These are phyloP conservation scores for Graphium sp. DNA, from an alignment of 2,329 filamentous ascomycete species.

Conservation along the genomic window DNA sequence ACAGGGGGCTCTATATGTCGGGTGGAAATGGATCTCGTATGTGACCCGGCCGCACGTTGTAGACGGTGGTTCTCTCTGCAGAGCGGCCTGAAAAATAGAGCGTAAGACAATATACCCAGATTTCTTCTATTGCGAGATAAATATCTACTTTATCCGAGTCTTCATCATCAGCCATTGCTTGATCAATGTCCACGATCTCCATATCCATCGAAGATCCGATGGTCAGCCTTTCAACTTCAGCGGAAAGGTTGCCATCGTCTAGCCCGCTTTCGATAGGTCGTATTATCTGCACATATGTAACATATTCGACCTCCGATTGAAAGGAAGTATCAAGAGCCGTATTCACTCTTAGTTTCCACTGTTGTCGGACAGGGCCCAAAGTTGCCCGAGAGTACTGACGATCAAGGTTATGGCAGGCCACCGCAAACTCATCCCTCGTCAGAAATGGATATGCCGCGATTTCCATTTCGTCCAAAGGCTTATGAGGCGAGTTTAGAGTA, in stretches of 20 bases:
- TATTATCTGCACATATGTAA: conserved; percentile 39
- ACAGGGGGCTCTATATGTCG: conserved; percentile 58
- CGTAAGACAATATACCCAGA: conserved; percentile 4
- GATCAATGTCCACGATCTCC: conserved; percentile 14
- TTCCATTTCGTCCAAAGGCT: conserved; percentile 18
- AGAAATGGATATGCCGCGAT: conserved; percentile 45
- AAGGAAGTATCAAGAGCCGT: conserved; percentile 30
- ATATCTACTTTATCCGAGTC: conserved; percentile 30
- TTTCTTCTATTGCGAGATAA: conserved; percentile 1
- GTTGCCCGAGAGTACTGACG: conserved; percentile 39
- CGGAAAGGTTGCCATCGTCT: conserved; percentile 26
- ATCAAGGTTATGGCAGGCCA: conserved; percentile 47
- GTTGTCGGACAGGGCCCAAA: conserved; percentile 32
- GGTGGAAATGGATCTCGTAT: conserved; percentile 62
- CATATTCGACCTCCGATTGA: conserved; percentile 21
- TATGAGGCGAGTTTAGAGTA: neutral
- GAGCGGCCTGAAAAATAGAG: conserved; percentile 17
- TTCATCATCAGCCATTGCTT: conserved; percentile 31
- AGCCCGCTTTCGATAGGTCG: conserved; percentile 27
- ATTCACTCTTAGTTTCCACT: conserved; percentile 37
- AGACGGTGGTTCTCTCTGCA: conserved; percentile 14
- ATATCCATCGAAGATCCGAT: conserved; percentile 13
- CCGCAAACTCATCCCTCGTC: conserved; percentile 42
- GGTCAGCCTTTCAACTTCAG: conserved; percentile 26
- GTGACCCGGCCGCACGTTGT: conserved; percentile 32